Evolutionary conservation across 2,329 filamentous ascomycete genomes (phyloP).

Genomic region (Tolypocladium amazonense): DNA sequence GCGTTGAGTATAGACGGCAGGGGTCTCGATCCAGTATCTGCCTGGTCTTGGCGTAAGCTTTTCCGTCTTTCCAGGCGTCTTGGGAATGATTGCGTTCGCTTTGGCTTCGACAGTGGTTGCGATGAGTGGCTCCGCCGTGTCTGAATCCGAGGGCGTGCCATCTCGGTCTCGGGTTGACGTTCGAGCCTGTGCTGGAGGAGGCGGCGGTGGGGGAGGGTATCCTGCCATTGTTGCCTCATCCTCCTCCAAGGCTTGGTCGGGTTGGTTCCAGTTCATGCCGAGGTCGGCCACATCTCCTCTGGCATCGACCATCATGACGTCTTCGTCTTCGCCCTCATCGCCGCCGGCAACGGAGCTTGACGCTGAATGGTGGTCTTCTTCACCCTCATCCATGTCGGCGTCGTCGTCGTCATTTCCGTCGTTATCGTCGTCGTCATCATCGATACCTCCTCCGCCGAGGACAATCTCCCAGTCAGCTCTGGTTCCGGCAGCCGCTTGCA

Average conservation of each 20-base stretch:
- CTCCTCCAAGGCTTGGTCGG: conserved; percentile 60
- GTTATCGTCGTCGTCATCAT: conserved; percentile 28
- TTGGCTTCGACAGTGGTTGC: conserved; percentile 51
- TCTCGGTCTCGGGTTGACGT: conserved; percentile 40
- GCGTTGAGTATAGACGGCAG: conserved; percentile 54
- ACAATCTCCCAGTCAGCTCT: conserved; percentile 16
- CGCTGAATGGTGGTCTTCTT: conserved; percentile 22
- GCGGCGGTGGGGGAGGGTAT: conserved; percentile 55
- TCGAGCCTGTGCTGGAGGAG: conserved; percentile 45
- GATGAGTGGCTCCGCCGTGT: conserved; percentile 55
- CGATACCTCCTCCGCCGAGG: conserved; percentile 16
- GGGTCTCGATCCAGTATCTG: conserved; percentile 78
- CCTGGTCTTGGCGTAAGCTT: conserved; percentile 51
- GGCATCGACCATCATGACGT: conserved; percentile 48
- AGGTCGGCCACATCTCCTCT: conserved; percentile 33
- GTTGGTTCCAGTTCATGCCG: conserved; percentile 39
- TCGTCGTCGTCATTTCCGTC: conserved; percentile 56
- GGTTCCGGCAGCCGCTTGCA: conserved; percentile 21
- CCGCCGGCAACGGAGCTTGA: conserved; percentile 22
- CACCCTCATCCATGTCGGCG: conserved; percentile 31
- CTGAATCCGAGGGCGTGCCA: conserved; percentile 61
- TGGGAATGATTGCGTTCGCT: conserved; percentile 63
- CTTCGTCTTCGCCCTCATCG: conserved; percentile 41
- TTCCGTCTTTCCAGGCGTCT: conserved; percentile 56
- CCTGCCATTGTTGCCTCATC: conserved; percentile 70